Evolutionary conservation across 2,329 filamentous ascomycete genomes (phyloP).

Genomic region (Xylariaceae sp.): DNA sequence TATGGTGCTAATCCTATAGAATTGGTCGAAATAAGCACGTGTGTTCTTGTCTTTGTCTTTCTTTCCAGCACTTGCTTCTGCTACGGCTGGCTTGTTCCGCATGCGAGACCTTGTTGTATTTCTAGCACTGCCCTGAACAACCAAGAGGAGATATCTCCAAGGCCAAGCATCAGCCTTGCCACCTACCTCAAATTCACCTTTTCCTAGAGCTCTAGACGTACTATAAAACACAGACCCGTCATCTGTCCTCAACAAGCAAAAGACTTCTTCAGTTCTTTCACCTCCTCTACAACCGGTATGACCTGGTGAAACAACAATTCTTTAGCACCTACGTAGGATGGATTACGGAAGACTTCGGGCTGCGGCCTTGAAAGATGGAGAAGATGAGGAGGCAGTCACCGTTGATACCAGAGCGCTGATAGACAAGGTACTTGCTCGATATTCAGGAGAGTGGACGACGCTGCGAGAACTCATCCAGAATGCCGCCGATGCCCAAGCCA

Average conservation of each 20-base stretch:
- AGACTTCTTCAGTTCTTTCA: not conserved
- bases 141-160: slow-evolving; percentile 1
- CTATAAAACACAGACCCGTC: not conserved
- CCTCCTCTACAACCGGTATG: slow-evolving; percentile 22
- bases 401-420: slow-evolving; percentile 97
- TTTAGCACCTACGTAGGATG: slow-evolving; percentile 53
- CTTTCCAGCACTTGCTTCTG: not conserved
- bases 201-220: not conserved
- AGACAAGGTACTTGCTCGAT: slow-evolving; percentile 95
- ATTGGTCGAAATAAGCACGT: not conserved
- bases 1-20: not conserved
- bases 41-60: slow-evolving; percentile 5
- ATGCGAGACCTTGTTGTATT: not conserved
- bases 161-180: slow-evolving; percentile 8
- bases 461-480: slow-evolving; percentile 96
- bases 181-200: not conserved
- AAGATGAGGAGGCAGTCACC: slow-evolving; percentile 95
- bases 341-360: slow-evolving; percentile 81
- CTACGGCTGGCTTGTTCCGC: not conserved
- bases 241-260: not conserved
- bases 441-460: slow-evolving; percentile 92
- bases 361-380: slow-evolving; percentile 82
- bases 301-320: slow-evolving; percentile 12
- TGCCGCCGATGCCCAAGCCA: slow-evolving; percentile 94
- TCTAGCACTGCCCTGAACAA: not conserved